Evolutionary conservation across 768 basidiomycete species (phyloP), one percentile per base, ranked within the genome.

Genomic region (Collybia nuda): DNA sequence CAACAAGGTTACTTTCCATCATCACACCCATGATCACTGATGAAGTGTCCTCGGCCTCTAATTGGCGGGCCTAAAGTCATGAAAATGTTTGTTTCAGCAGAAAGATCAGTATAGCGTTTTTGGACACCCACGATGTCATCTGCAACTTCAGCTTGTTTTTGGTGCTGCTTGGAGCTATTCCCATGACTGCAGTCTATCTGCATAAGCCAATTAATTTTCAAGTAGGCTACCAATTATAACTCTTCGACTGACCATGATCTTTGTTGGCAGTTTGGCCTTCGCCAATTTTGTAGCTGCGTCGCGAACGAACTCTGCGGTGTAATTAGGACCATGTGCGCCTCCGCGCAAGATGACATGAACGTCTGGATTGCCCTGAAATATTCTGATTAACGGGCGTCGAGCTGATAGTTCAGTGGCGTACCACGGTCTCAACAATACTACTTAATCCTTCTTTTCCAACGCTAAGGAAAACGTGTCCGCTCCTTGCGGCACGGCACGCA

Each of bases 151-250:
- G 85, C 73, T 71, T 99, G 96, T 59, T 85, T 90, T 52, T 81
- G 74, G 67, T 96, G 90, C 63, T 97, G 90, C 70, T 99, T 98
- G 52, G 78, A 82, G 60, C 89, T 92, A 71, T 98, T 98, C 52
- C 96, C 94, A 64, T 98, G 95, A 59, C 93, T 95, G 78, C 96
- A 96, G 68, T 96, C 93, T 56, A 97, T 85, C 94, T 96, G 62
- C 24, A 56, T 50, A 2, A 42, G 21, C 28, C 8, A 18, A 32
- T 44, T 41, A 44, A 43, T 18, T 24, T 38, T 44, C 14, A 21
- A 43, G 14, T 28, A 43, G 40, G 8, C 22, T 19, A 40, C 29
- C 29, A 26, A 26, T 26, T n/a, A 38, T 7, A 46, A 32, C 40
- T 35, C 36, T 32, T 19, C 37, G 5, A 54, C 74, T 48, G 58